Evolutionary conservation across 371 early-diverging fungal genomes (phyloP).

Genomic region (Smittium mucronatum): DNA sequence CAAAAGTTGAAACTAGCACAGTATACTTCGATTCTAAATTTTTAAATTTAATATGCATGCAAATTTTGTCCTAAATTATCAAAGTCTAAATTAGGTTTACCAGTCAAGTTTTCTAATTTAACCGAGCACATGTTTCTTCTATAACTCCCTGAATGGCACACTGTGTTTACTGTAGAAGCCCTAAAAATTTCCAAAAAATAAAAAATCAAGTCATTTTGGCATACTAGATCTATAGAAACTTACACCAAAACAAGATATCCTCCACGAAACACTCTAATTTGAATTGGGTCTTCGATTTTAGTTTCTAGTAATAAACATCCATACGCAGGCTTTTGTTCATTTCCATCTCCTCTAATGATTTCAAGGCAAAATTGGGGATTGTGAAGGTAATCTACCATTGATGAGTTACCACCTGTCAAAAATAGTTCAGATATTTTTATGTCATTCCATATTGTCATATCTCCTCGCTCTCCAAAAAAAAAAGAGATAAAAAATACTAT

Average conservation of each 20-base stretch:
- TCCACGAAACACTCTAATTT: slow-evolving; percentile 52
- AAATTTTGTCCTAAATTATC: not conserved
- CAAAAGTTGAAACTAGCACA: slow-evolving; percentile 61
- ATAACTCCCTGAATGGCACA: slow-evolving; percentile 57
- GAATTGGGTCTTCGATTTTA: slow-evolving; percentile 48
- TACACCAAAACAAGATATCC: slow-evolving; percentile 52
- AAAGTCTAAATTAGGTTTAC: slow-evolving; percentile 4
- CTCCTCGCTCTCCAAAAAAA: too few species aligned
- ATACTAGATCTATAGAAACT: too few species aligned
- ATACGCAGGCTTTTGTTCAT: slow-evolving; percentile 15
- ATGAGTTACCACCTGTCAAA: slow-evolving; percentile 68
- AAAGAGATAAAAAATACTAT: too few species aligned
- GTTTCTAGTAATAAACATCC: slow-evolving; percentile 50
- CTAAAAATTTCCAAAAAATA: slow-evolving; percentile 19
- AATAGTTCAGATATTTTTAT: too few species aligned
- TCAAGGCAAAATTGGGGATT: slow-evolving; percentile 66
- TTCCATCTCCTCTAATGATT: slow-evolving; percentile 27
- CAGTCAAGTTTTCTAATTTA: slow-evolving; percentile 36
- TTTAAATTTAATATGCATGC: slow-evolving; percentile 1
- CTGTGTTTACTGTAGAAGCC: slow-evolving; percentile 36
- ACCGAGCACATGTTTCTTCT: slow-evolving; percentile 55
- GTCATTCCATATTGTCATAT: too few species aligned
- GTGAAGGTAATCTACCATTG: slow-evolving; percentile 49
- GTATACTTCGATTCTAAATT: slow-evolving; percentile 47
- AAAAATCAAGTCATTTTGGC: not conserved